Base-by-base conservation (phyloP, 108 stramenopile species). In the Asterionellopsis glacialis region DNA sequence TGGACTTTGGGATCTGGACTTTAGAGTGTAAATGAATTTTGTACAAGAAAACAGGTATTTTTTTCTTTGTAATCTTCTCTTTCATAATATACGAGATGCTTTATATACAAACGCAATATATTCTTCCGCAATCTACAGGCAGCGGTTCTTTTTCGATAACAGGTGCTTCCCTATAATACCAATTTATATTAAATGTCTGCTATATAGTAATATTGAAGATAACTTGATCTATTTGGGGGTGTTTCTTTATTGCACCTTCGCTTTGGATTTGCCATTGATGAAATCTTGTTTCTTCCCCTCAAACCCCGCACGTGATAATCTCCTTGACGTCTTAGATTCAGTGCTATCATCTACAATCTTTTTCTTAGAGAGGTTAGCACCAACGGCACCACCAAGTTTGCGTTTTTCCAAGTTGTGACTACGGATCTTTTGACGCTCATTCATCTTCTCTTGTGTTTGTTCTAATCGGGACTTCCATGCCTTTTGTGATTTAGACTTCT, bases 381-480 rank as follows among this genome's bases (percentile, higher is more conserved):
- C 90, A 11, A 62, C 68, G 21, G 57, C 47, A 9, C 94, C 94
- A 26, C 94, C 94, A 58, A 73, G 43, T 57, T 85, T 90, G 49
- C 94, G 68, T 56, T 75, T 57, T 41, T 82, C 53, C 38, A 95
- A 57, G 63, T 95, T 95, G 70, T 92, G 91, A 54, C 70, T 69
- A 12, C 94, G 85, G 54, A 91, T 95, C 56, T 74, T 76, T 64
- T 93, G 91, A 39, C 83, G 86, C 64, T 91, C 85, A 41, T 72
- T 59, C 61, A 63, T 66, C 65, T 81, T 75, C 19, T 86, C 81
- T 48, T 84, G 71, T 26, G 73, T 73, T 51, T 83, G 74, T 38
- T 88, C 87, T 57, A 77, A 68, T 22, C 94, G 73, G 14, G 74
- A 77, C 59, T 84, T 80, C 91, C 91, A 95, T n/a, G 88, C 82